Percentiles rank a stretch among this genome's conserved stretches.
phyloP scores from a whole-genome alignment of 2,329 filamentous ascomycete species.

The Cladosporium colombiae region DNA sequence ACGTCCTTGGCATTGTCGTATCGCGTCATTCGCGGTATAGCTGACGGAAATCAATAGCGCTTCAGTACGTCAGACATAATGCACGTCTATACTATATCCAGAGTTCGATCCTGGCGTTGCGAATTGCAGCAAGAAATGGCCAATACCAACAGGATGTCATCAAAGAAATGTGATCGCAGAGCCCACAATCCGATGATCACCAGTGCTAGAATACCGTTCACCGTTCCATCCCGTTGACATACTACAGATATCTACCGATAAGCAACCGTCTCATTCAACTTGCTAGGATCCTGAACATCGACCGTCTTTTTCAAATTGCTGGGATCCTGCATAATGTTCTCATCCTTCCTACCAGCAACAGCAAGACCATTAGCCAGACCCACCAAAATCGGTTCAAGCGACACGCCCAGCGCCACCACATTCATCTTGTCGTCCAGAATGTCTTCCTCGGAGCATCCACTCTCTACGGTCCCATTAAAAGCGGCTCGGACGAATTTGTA shows the following conservation, averaged over 20 bases:
- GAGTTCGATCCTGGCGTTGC: not conserved
- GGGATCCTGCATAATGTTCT: slow-evolving; percentile 22
- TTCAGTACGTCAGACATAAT: not conserved
- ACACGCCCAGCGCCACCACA: slow-evolving; percentile 27
- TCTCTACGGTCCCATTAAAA: slow-evolving; percentile 27
- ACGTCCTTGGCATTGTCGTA: not conserved
- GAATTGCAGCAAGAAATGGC: not conserved
- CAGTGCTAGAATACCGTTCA: not conserved
- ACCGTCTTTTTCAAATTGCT: slow-evolving; percentile 12
- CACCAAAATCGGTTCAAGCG: slow-evolving; percentile 31
- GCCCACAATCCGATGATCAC: not conserved
- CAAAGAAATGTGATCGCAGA: not conserved
- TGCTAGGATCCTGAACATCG: not conserved
- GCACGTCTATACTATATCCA: not conserved
- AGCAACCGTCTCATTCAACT: slow-evolving; percentile 1
- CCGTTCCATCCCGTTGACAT: not conserved
- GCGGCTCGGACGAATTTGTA: slow-evolving; percentile 30
- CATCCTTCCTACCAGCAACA: slow-evolving; percentile 26
- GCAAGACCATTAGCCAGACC: slow-evolving; percentile 27
- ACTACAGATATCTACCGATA: not conserved
- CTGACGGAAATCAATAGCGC: not conserved
- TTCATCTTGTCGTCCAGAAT: slow-evolving; percentile 25
- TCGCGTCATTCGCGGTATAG: not conserved
- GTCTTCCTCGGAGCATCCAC: slow-evolving; percentile 26
- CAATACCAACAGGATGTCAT: not conserved